Evolutionary conservation across 179 eudicot genomes (phyloP).

Genomic region (Heliamphora pulchella): DNA sequence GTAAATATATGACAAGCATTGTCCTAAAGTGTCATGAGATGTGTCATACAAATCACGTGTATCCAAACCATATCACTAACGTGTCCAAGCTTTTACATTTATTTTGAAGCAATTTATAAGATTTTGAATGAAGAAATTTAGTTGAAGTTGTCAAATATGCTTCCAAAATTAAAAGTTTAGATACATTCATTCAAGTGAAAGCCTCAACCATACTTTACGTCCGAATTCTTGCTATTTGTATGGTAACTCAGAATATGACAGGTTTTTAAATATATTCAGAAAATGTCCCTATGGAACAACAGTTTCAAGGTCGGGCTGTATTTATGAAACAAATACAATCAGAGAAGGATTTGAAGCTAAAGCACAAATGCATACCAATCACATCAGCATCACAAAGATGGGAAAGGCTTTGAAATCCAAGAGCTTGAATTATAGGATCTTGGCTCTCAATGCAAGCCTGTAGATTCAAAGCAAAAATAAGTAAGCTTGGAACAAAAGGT

Average conservation of each 20-base stretch:
- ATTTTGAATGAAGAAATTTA: background rate
- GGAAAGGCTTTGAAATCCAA: slow-evolving; percentile 82
- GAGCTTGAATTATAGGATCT: slow-evolving; percentile 56
- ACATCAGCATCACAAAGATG: slow-evolving; percentile 96
- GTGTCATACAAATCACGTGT: too few relatives aligned
- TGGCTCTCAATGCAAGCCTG: slow-evolving; percentile 82
- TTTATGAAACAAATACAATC: slow-evolving; percentile 11
- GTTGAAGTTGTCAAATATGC: background rate
- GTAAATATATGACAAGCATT: too few relatives aligned
- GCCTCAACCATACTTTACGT: background rate
- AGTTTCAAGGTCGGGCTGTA: slow-evolving; percentile 4
- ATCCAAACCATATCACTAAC: background rate
- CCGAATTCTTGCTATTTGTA: background rate
- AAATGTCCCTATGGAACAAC: background rate
- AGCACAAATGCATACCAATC: slow-evolving; percentile 46
- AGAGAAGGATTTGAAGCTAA: slow-evolving; percentile 1
- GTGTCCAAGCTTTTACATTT: background rate
- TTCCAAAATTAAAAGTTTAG: background rate
- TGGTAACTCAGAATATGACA: background rate
- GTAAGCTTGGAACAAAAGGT: slow-evolving; percentile 12
- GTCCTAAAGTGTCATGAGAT: too few relatives aligned
- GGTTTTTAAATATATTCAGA: background rate
- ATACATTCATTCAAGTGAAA: background rate
- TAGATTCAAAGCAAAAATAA: slow-evolving; percentile 22
- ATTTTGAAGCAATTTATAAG: background rate